Base-by-base conservation (phyloP, 73 alveolate species). In the Tetrahymena borealis region DNA sequence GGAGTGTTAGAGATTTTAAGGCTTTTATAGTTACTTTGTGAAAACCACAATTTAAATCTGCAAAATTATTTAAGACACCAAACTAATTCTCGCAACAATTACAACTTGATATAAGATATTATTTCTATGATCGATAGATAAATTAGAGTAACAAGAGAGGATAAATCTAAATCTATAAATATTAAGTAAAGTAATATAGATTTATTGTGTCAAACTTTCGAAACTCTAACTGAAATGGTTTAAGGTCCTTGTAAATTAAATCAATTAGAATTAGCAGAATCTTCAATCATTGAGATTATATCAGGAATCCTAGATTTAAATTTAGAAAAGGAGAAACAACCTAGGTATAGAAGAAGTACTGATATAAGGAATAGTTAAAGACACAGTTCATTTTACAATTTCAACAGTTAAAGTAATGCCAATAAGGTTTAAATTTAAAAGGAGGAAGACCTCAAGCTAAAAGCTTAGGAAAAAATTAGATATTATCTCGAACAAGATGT, bases 161-260 rank as follows among this genome's bases (percentile, higher is more conserved):
- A 92, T 32, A 79, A 78, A 33, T 32, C 36, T 78, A 38, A 32
- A 10, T 20, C 7, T 1, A 92, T 92, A 5, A 78, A 60, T n/a
- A 60, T 60, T 3, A 60, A 60, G n/a, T 60, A 60, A 20, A 24
- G 28, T 24, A 60, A 60, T 28, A 60, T 60, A 24, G 33, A 60
- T 6, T 16, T 60, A 24, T 60, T 60, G 37, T 60, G 79, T 90
- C 16, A 92, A 20, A 39, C 94, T 1, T 92, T 94, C 40, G 98
- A 96, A n/a, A 78, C 96, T 33, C 93, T 96, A 2, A 94, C 96
- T 33, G 99, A 96, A 90, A 90, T 90, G 36, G 94, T 96, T 39
- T 85, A 96, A 79, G 99, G 99, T 13, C 99, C 99, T 5, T 96
- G 99, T 96, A 93, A 90, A 37, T 91, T 90, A 33, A 96, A 96